Base-by-base conservation (phyloP, 495 filamentous ascomycete genomes). In the Parachaetomium inaequale region DNA sequence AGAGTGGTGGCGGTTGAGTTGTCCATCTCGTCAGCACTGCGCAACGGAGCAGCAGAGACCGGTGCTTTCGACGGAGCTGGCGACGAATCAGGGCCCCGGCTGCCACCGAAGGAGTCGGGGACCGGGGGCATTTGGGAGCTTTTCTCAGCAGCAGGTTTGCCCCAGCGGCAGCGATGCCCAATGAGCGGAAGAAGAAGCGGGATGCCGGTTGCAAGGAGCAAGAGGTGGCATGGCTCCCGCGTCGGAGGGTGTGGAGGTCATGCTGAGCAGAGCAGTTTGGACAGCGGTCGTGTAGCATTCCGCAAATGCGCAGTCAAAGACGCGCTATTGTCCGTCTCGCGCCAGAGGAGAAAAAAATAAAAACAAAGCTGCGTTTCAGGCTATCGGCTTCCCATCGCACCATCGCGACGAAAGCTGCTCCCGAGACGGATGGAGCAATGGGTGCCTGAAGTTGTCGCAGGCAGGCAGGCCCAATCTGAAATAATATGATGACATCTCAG, bases 111-210 rank as follows among this genome's bases (percentile, higher is more conserved):
- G 56, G 12, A 38, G 6, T 28, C 17, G 25, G 51, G 40, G 38
- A 7, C 17, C 50, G 4, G 43, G 47, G 26, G 7, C 51, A 51
- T 59, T 60, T 60, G 26, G 28, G 40, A 52, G 14, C 7, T 34
- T 10, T 31, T 29, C 21, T 43, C 59, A 56, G 42, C 59, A 49
- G 38, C 7, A 43, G 10, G 11, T 49, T 40, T 54, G 15, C 21
- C 47, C 32, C 43, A 28, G 58, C 62, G 31, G 65, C 57, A 66
- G 60, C 42, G 36, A 57, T 61, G 64, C 64, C 69, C 67, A 71
- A 71, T 71, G 59, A 63, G 62, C 50, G 54, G 60, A 42, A 59
- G 34, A 53, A 51, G 55, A 56, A 40, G 28, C 51, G 54, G 28
- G 29, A 40, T 32, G 26, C 4, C 34, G 21, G 53, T 12, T 23